phyloP scores from a whole-genome alignment of 306 rosid genomes.

The Alnus rubra region DNA sequence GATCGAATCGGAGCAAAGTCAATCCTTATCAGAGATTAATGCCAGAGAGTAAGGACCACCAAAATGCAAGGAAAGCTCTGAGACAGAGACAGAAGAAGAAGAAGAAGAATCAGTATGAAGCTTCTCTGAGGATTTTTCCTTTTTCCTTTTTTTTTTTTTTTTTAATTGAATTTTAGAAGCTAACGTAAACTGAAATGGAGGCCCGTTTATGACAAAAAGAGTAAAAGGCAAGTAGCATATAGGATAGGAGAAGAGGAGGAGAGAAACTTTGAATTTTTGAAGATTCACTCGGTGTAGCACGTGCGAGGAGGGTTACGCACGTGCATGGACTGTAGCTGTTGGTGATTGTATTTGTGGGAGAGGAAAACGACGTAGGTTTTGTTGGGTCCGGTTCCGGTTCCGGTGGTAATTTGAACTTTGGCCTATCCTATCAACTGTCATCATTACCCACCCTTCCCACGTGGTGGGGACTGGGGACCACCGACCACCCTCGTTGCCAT shows the following conservation, averaged over 20 bases:
- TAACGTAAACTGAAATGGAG: slow-evolving; percentile 28
- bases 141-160: neutral
- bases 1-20: slow-evolving; percentile 6
- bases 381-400: slow-evolving; percentile 33
- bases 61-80: neutral
- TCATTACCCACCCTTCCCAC: slow-evolving; percentile 41
- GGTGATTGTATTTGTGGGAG: too few species aligned
- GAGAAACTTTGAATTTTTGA: slow-evolving; percentile 46
- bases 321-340: neutral
- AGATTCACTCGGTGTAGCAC: slow-evolving; percentile 11
- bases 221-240: slow-evolving; percentile 8
- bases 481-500: neutral
- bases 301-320: slow-evolving; percentile 34
- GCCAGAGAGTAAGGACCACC: neutral
- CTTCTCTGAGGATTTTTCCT: neutral
- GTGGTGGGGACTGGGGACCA: slow-evolving; percentile 80
- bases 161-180: neutral
- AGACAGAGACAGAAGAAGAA: too few species aligned
- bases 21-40: slow-evolving; percentile 4
- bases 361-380: slow-evolving; percentile 48
- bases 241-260: neutral
- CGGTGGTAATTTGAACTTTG: slow-evolving; percentile 35
- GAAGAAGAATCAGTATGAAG: too few species aligned
- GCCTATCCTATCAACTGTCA: neutral
- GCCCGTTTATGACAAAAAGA: slow-evolving; percentile 45